A percentile compares a stretch with the other conserved stretches of the same genome.
These are phyloP conservation scores for Primulina eburnea DNA, from an alignment of 257 asterid genomes.

Conservation along the genomic window DNA sequence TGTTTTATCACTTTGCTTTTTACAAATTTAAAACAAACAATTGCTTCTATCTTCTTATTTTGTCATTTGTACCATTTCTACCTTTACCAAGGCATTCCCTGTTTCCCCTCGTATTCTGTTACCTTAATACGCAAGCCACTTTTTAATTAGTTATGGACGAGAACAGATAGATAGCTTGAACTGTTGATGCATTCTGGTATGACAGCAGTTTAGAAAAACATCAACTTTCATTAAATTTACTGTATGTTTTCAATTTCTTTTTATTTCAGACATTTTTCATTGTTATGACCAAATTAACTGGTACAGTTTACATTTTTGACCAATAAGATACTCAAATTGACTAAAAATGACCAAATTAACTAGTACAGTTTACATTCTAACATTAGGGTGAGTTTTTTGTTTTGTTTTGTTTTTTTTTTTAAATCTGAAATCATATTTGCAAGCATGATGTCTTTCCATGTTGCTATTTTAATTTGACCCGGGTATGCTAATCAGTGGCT, in stretches of 20 bases:
- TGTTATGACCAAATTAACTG: too few species aligned
- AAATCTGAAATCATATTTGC: neutral
- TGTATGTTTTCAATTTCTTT: neutral
- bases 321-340: neutral
- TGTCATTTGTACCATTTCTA: neutral
- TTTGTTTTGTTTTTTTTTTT: too few species aligned
- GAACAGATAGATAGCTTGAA: neutral
- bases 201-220: neutral
- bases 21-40: neutral
- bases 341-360: too few species aligned
- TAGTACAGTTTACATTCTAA: too few species aligned
- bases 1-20: neutral
- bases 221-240: too few species aligned
- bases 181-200: neutral
- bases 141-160: neutral
- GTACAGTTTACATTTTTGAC: neutral
- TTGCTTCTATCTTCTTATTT: constrained; percentile 6
- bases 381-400: neutral
- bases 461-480: neutral
- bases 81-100: neutral
- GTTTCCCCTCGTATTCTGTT: neutral
- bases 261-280: neutral
- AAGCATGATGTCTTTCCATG: neutral
- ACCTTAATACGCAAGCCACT: neutral
- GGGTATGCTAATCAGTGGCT: neutral